These are phyloP conservation scores for Penicillium fuscoglaucum DNA, from an alignment of 2,329 filamentous ascomycete species.

Conservation along the genomic window DNA sequence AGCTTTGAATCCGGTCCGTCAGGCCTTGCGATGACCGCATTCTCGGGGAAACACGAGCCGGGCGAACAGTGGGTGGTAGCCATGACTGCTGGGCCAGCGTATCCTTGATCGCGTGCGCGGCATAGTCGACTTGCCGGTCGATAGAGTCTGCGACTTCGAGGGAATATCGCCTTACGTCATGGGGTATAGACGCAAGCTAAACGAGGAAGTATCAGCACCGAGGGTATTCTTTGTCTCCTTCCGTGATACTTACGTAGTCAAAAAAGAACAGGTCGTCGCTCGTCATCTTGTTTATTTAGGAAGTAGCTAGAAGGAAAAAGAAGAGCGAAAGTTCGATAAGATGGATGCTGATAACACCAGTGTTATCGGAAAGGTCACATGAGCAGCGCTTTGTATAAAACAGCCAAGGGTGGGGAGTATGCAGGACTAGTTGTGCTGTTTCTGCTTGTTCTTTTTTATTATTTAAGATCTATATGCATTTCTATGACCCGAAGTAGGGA, in stretches of 20 bases:
- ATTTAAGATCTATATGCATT: rapidly evolving
- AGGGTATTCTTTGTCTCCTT: neutral
- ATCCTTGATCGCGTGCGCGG: slow-evolving; percentile 70
- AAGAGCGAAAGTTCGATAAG: slow-evolving; percentile 22
- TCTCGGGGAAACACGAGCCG: slow-evolving; percentile 40
- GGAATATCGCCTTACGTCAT: slow-evolving; percentile 70
- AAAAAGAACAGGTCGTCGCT: slow-evolving; percentile 77
- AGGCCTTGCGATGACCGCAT: slow-evolving; percentile 42
- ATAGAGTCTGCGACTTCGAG: slow-evolving; percentile 74
- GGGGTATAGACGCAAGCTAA: slow-evolving; percentile 59
- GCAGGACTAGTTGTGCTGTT: neutral
- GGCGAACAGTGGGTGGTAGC: slow-evolving; percentile 69
- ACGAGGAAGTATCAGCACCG: slow-evolving; percentile 14
- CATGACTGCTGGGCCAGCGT: slow-evolving; percentile 66
- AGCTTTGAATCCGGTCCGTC: slow-evolving; percentile 63
- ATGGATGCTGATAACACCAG: slow-evolving; percentile 14
- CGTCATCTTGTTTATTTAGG: slow-evolving; percentile 59
- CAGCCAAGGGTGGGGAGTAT: neutral
- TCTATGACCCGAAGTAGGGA: rapidly evolving
- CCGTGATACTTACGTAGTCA: slow-evolving; percentile 63
- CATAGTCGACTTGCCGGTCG: slow-evolving; percentile 76
- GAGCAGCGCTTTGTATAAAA: neutral
- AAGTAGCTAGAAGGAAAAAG: slow-evolving; percentile 12
- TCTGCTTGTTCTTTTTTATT: neutral
- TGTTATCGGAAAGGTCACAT: slow-evolving; percentile 8